Conservation (phyloP, 805 yeast species). For the Candida succiphila region DNA sequence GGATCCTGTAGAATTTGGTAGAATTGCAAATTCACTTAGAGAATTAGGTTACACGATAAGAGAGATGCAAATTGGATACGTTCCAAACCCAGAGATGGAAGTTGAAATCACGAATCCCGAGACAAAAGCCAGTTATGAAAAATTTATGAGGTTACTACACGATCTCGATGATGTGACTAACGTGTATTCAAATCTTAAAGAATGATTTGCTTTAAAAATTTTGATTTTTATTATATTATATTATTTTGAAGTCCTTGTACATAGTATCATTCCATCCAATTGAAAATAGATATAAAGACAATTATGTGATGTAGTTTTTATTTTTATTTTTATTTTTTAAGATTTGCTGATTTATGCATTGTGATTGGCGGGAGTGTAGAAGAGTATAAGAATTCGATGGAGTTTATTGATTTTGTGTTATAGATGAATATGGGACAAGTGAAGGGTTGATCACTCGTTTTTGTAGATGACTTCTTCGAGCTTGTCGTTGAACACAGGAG, state of each 20-base stretch:
- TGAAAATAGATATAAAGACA: background rate
- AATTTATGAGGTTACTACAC: slow-evolving; percentile 52
- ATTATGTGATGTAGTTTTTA: too few relatives aligned
- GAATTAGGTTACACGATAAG: slow-evolving; percentile 41
- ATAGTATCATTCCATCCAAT: background rate
- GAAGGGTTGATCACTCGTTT: too few relatives aligned
- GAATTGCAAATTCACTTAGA: slow-evolving; percentile 49
- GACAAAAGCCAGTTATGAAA: slow-evolving; percentile 38
- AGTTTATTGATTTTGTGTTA: too few relatives aligned
- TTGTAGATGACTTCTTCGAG: slow-evolving; percentile 24
- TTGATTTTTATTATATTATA: background rate
- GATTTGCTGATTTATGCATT: too few relatives aligned
- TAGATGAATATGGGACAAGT: too few relatives aligned
- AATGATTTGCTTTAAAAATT: too few relatives aligned
- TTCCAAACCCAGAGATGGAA: slow-evolving; percentile 51
- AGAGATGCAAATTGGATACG: slow-evolving; percentile 63
- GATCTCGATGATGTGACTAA: slow-evolving; percentile 80
- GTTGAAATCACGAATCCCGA: slow-evolving; percentile 48
- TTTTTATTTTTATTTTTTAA: too few relatives aligned
- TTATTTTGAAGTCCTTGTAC: background rate
- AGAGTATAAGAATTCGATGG: too few relatives aligned
- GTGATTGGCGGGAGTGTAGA: too few relatives aligned
- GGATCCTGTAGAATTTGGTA: slow-evolving; percentile 53
- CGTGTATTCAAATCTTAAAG: slow-evolving; percentile 59
- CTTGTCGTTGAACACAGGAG: slow-evolving; percentile 31